Percentiles rank a stretch among this genome's conserved stretches.
Conservation (phyloP, 2,329 filamentous ascomycete genomes). For the Dothiorella sarmentorum region DNA sequence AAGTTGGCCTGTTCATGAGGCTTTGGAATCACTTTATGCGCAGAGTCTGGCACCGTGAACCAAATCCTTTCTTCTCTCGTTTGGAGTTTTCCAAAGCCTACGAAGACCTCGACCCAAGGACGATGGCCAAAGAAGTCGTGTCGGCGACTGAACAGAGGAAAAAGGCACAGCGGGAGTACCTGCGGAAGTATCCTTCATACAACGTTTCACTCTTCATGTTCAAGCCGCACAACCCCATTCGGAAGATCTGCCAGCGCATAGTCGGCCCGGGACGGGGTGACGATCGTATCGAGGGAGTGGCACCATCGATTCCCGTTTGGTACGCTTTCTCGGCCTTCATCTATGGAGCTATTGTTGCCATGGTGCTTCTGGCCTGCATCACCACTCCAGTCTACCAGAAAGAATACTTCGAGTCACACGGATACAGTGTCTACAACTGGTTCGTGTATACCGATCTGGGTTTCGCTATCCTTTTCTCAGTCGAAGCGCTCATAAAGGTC, state of each 20-base stretch:
- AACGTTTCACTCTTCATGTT: slow-evolving; percentile 92
- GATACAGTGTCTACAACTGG: slow-evolving; percentile 71
- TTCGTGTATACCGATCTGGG: slow-evolving; percentile 91
- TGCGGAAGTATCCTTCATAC: slow-evolving; percentile 81
- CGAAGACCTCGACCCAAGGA: slow-evolving; percentile 76
- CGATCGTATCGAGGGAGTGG: slow-evolving; percentile 83
- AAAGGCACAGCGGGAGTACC: slow-evolving; percentile 84
- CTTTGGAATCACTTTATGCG: slow-evolving; percentile 60
- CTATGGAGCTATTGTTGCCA: slow-evolving; percentile 89
- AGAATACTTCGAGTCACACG: slow-evolving; percentile 67
- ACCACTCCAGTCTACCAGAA: slow-evolving; percentile 94
- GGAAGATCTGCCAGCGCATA: slow-evolving; percentile 79
- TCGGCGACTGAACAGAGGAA: slow-evolving; percentile 78
- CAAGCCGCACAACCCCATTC: slow-evolving; percentile 69
- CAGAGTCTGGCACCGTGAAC: slow-evolving; percentile 63
- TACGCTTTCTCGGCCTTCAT: slow-evolving; percentile 91
- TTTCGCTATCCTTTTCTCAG: slow-evolving; percentile 80
- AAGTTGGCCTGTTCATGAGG: slow-evolving; percentile 58
- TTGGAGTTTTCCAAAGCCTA: slow-evolving; percentile 68
- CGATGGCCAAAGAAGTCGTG: slow-evolving; percentile 88
- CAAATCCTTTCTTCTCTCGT: slow-evolving; percentile 92
- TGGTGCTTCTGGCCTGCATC: slow-evolving; percentile 94
- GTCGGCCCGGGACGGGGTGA: slow-evolving; percentile 87
- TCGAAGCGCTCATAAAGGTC: slow-evolving; percentile 86
- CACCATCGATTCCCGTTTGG: slow-evolving; percentile 87